phyloP scores from a whole-genome alignment of 1,284 basidiomycete genomes.

The Ganoderma boninense region DNA sequence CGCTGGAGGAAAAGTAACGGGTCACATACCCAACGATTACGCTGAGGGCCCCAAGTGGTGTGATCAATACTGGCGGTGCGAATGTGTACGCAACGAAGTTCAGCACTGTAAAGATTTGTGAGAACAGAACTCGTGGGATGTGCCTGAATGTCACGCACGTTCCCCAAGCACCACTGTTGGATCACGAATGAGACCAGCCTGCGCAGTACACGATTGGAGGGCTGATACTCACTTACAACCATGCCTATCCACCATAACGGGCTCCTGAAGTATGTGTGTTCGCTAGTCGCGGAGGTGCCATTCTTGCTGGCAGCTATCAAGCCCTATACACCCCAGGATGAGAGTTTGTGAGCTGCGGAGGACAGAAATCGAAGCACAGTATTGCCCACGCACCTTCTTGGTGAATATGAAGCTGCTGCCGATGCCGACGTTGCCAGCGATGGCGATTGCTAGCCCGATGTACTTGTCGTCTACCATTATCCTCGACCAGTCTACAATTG shows the following conservation, averaged over 20 bases:
- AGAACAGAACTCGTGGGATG: background rate
- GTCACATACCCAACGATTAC: constrained; percentile 90
- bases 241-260: constrained; percentile 99
- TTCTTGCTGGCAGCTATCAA: constrained; percentile 8
- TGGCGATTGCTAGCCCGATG: constrained; percentile 87
- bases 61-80: constrained; percentile 96
- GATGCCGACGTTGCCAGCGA: constrained; percentile 84
- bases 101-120: constrained; percentile 67
- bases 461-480: constrained; percentile 90
- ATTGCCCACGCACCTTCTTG: constrained; percentile 78
- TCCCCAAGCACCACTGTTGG: constrained; percentile 87
- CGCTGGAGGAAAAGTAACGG: background rate
- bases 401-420: constrained; percentile 96
- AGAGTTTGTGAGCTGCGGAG: background rate
- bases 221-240: constrained; percentile 77
- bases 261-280: constrained; percentile 88
- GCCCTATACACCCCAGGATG: background rate
- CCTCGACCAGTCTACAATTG: background rate
- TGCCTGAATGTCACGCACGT: constrained; percentile 56
- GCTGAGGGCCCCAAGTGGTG: constrained; percentile 93
- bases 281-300: constrained; percentile 68
- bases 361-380: background rate
- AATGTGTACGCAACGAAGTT: constrained; percentile 99
- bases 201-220: constrained; percentile 1
- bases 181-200: constrained; percentile 4